Evolutionary conservation across 768 basidiomycete species (phyloP).

Genomic region (Hemileccinum impolitum): DNA sequence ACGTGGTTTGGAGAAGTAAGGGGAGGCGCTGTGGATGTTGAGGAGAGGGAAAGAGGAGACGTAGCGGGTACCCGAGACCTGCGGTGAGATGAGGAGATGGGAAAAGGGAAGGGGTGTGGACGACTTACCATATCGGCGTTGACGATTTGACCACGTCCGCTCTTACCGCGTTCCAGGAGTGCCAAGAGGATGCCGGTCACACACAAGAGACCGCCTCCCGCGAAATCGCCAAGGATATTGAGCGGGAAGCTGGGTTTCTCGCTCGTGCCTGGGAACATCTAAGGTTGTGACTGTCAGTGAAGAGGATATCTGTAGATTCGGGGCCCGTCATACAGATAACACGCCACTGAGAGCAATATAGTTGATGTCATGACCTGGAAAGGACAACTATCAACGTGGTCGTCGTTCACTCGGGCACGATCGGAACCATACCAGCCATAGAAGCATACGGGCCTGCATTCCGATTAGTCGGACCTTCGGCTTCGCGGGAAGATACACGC

Average conservation of each 20-base stretch:
- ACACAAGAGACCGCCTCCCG: slow-evolving; percentile 73
- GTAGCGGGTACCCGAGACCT: slow-evolving; percentile 82
- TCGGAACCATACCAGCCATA: slow-evolving; percentile 63
- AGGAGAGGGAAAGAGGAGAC: slow-evolving; percentile 70
- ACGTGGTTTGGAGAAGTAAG: slow-evolving; percentile 41
- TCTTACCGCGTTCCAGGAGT: slow-evolving; percentile 60
- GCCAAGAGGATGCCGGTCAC: slow-evolving; percentile 73
- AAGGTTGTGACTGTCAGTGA: background rate
- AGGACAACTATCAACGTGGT: background rate
- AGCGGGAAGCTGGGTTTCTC: slow-evolving; percentile 69
- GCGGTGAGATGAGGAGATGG: background rate
- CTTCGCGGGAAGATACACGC: slow-evolving; percentile 7
- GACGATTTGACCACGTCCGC: slow-evolving; percentile 71
- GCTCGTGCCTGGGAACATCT: slow-evolving; percentile 66
- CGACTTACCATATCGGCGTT: slow-evolving; percentile 66
- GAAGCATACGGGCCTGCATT: slow-evolving; percentile 59
- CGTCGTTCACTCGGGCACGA: background rate
- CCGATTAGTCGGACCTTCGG: slow-evolving; percentile 14
- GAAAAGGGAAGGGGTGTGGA: background rate
- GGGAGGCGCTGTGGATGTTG: slow-evolving; percentile 32
- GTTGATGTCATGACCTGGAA: slow-evolving; percentile 76
- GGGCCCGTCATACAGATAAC: slow-evolving; percentile 48
- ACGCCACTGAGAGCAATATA: slow-evolving; percentile 79
- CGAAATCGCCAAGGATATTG: slow-evolving; percentile 80
- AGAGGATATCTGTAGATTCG: background rate